phyloP scores from a whole-genome alignment of 306 rosid genomes.

The Gillenia trifoliata region DNA sequence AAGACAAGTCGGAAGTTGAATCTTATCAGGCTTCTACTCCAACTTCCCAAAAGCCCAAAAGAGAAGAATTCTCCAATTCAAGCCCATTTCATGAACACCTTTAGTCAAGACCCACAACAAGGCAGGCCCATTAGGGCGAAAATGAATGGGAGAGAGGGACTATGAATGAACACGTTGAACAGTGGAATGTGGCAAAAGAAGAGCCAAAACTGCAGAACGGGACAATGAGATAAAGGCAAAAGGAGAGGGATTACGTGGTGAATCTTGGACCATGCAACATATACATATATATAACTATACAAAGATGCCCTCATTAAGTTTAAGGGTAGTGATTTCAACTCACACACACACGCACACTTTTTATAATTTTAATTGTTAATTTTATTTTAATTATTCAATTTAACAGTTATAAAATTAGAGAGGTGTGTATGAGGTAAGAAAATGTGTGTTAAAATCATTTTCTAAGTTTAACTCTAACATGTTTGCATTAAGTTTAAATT shows the following conservation, averaged over 20 bases:
- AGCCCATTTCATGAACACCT: not conserved
- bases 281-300: not conserved
- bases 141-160: not conserved
- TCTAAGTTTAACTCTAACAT: no score
- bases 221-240: conserved; percentile 1
- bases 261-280: conserved; percentile 9
- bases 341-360: no score
- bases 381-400: no score
- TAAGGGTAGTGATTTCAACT: no score
- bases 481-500: no score
- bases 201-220: not conserved
- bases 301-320: not conserved
- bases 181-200: not conserved
- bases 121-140: not conserved
- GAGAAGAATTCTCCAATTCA: not conserved
- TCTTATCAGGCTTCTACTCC: not conserved
- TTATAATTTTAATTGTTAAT: no score
- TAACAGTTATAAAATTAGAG: no score
- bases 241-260: not conserved
- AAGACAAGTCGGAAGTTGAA: not conserved
- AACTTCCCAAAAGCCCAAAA: not conserved
- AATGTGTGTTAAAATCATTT: no score
- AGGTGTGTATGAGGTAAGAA: no score
- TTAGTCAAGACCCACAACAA: not conserved
- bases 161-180: not conserved